Conservation (phyloP, 768 basidiomycete genomes). For the Vishniacozyma victoriae region DNA sequence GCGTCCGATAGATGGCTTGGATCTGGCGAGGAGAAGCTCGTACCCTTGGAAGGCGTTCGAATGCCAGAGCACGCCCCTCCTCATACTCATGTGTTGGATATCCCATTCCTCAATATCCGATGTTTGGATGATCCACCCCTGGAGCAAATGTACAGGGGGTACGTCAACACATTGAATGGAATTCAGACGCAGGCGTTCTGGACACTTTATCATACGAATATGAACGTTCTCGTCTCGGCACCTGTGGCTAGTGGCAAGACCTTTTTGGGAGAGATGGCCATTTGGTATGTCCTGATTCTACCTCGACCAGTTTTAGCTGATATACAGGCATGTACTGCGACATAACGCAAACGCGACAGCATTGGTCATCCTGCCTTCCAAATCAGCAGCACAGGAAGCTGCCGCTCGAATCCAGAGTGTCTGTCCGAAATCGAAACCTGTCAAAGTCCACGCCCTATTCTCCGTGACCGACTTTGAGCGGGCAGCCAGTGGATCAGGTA, state of each 20-base stretch:
- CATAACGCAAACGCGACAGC: conserved; percentile 54
- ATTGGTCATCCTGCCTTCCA: conserved; percentile 61
- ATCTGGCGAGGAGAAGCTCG: conserved; percentile 65
- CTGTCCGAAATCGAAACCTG: conserved; percentile 20
- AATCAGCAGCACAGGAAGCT: conserved; percentile 57
- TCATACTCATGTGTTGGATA: conserved; percentile 61
- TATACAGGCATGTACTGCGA: conserved; percentile 56
- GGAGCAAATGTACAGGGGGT: conserved; percentile 51
- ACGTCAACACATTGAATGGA: conserved; percentile 62
- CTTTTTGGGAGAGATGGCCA: conserved; percentile 60
- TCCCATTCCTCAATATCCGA: conserved; percentile 66
- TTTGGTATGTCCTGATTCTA: conserved; percentile 56
- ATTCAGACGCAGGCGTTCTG: conserved; percentile 89
- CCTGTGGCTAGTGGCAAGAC: conserved; percentile 80
- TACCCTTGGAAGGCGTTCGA: conserved; percentile 62
- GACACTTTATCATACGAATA: conserved; percentile 62
- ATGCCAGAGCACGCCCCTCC: conserved; percentile 65
- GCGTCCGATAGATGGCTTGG: conserved; percentile 92
- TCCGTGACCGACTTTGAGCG: conserved; percentile 40
- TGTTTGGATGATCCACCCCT: conserved; percentile 53
- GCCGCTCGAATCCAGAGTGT: conserved; percentile 39
- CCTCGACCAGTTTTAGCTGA: not conserved
- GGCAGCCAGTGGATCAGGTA: conserved; percentile 4
- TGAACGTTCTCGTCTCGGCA: conserved; percentile 67
- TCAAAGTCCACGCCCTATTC: conserved; percentile 49